phyloP scores from a whole-genome alignment of 2,329 filamentous ascomycete genomes.

The Gaeumannomyces sp. region DNA sequence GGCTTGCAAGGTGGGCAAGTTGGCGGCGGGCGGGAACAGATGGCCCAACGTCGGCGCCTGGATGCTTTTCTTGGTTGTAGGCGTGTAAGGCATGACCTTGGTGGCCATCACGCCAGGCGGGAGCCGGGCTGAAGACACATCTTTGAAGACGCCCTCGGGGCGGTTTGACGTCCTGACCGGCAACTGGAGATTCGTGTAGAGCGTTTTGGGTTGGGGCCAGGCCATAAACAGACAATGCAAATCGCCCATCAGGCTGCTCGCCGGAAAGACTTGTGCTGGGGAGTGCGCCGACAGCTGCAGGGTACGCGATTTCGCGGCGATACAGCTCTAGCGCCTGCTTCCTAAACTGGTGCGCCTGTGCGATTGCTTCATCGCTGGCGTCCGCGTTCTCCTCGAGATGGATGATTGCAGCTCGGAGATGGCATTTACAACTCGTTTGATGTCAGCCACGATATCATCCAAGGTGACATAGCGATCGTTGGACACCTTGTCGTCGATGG shows the following conservation, averaged over 20 bases:
- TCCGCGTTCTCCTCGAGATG: constrained; percentile 22
- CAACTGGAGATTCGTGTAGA: constrained; percentile 80
- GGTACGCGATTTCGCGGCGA: constrained; percentile 52
- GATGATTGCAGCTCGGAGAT: constrained; percentile 40
- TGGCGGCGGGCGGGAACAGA: constrained; percentile 62
- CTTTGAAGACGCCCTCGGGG: constrained; percentile 25
- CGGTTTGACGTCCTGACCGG: constrained; percentile 26
- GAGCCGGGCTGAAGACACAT: constrained; percentile 58
- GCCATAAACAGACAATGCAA: constrained; percentile 71
- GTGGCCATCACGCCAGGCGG: constrained; percentile 70
- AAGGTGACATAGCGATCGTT: constrained; percentile 51
- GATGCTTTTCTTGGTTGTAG: constrained; percentile 38
- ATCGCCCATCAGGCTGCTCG: constrained; percentile 17
- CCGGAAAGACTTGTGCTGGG: background rate
- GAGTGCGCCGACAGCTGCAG: background rate
- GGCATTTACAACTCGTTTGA: constrained; percentile 30
- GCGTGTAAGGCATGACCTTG: constrained; percentile 49
- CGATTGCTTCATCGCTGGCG: constrained; percentile 29
- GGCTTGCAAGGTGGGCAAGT: constrained; percentile 59
- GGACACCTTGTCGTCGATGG: constrained; percentile 49
- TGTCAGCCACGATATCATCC: constrained; percentile 58
- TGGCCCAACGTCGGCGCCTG: constrained; percentile 63
- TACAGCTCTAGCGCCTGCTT: constrained; percentile 57
- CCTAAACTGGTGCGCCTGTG: constrained; percentile 51
- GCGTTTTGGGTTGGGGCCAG: constrained; percentile 67